phyloP scores from a whole-genome alignment of 179 eudicot genomes.

The Corrigiola litoralis region DNA sequence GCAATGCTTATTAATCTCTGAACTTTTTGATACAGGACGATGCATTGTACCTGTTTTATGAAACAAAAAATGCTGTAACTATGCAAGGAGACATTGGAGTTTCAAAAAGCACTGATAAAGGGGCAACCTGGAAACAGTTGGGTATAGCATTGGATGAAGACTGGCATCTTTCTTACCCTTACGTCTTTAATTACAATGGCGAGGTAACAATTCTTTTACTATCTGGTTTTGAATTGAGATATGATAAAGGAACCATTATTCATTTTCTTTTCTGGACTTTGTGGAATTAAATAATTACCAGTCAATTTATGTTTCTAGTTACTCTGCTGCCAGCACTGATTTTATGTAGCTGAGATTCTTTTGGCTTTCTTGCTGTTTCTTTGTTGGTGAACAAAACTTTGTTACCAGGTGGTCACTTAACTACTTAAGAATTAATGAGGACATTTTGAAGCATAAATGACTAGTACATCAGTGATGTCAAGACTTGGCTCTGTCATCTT shows the following conservation, averaged over 20 bases:
- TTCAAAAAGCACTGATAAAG: constrained; percentile 76
- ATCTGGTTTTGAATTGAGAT: neutral
- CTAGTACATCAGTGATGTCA: too few species aligned
- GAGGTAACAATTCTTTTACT: constrained; percentile 39
- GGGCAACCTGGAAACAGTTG: constrained; percentile 85
- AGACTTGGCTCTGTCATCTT: too few species aligned
- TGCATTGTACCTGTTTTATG: constrained; percentile 62
- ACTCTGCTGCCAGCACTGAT: too few species aligned
- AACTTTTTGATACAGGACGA: constrained; percentile 55
- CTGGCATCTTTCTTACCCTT: constrained; percentile 97
- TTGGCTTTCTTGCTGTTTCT: too few species aligned
- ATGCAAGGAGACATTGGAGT: constrained; percentile 98
- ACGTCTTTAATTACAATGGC: constrained; percentile 59
- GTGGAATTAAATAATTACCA: too few species aligned
- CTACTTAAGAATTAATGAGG: too few species aligned
- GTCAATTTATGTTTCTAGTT: too few species aligned
- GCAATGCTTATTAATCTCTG: neutral
- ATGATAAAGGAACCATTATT: neutral
- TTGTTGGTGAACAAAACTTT: too few species aligned
- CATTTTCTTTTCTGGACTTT: neutral
- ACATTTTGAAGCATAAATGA: too few species aligned
- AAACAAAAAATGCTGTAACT: constrained; percentile 77
- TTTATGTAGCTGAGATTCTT: too few species aligned
- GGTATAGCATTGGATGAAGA: constrained; percentile 90
- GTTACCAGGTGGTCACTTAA: too few species aligned